Conservation (phyloP, 176 grass and related monocot species). For the Carex littledalei region DNA sequence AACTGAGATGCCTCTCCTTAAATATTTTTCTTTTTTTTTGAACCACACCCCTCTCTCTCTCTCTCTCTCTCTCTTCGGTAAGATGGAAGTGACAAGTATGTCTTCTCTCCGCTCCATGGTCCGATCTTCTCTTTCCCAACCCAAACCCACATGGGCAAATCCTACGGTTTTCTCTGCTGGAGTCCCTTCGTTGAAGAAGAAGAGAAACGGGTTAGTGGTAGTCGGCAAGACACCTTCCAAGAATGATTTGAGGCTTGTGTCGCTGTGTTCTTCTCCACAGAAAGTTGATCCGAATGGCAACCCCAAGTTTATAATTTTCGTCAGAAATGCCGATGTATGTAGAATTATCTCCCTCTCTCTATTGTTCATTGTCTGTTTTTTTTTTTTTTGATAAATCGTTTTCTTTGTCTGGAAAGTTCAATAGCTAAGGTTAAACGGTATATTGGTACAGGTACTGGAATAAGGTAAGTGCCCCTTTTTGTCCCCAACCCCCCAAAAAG, state of each 20-base stretch:
- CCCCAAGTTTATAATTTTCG: conserved; percentile 88
- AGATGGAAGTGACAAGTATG: conserved; percentile 57
- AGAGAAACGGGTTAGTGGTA: conserved; percentile 46
- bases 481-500: background rate
- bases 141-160: background rate
- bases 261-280: conserved; percentile 37
- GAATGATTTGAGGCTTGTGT: too few relatives aligned
- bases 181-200: conserved; percentile 22
- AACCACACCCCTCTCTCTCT: conserved; percentile 25
- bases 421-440: too few relatives aligned
- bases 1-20: background rate
- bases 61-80: conserved; percentile 17
- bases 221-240: too few relatives aligned
- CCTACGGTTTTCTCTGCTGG: background rate
- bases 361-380: background rate
- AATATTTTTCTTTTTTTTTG: too few relatives aligned
- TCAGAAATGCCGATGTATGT: conserved; percentile 68
- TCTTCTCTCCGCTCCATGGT: conserved; percentile 33
- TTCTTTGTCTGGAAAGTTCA: too few relatives aligned
- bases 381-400: too few relatives aligned
- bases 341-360: background rate
- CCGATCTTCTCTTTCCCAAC: conserved; percentile 1
- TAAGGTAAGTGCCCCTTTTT: too few relatives aligned
- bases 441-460: too few relatives aligned
- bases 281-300: conserved; percentile 94